Base-by-base conservation (phyloP, 495 filamentous ascomycete genomes). In the Diplogelasinospora grovesii region DNA sequence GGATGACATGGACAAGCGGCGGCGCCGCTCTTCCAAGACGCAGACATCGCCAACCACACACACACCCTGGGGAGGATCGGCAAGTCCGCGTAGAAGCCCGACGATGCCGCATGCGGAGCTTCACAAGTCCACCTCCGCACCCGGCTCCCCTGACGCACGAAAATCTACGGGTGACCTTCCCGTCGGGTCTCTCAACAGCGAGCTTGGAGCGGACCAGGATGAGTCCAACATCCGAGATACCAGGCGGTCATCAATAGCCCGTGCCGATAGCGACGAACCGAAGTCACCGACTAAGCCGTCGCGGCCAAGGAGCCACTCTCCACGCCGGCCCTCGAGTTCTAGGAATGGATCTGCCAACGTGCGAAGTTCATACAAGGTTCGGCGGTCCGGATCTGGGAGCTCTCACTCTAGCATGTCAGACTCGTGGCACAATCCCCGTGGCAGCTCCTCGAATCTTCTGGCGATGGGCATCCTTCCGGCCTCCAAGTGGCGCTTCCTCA, bases 401-500 rank as follows among this genome's bases (percentile, higher is more conserved):
- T 96, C 90, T 9, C 85, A 89, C 49, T 97, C 89, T 3, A 92
- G 85, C 54, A 71, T 84, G 18, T 88, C 84, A 0, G 76, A 74
- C 44, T 78, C 74, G 20, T 75, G 81, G 68, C 81, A 83, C 42
- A 66, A 69, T 21, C 59, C 66, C 1, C 65, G 73, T 13, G 77
- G 78, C 19, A 87, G 85, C 60, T 78, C 83, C 15, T 80, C 84
- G 4, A 92, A 86, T 50, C 68, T 94, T 1, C 61, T 84, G 14
- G 52, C 68, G 10, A 65, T 76, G 53, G 78, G 76, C 19, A 69
- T 77, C 33, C 72, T 95, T 7, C 86, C 87, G 26, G 57, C 83
- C 6, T 82, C 81, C 20, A 97, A 96, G 68, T 98, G 92, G 92
- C 78, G 89, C 37, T 93, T 96, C 61, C 63, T 98, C 53, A 81